phyloP scores from a whole-genome alignment of 2,329 filamentous ascomycete genomes.

The Colletotrichum sp. region DNA sequence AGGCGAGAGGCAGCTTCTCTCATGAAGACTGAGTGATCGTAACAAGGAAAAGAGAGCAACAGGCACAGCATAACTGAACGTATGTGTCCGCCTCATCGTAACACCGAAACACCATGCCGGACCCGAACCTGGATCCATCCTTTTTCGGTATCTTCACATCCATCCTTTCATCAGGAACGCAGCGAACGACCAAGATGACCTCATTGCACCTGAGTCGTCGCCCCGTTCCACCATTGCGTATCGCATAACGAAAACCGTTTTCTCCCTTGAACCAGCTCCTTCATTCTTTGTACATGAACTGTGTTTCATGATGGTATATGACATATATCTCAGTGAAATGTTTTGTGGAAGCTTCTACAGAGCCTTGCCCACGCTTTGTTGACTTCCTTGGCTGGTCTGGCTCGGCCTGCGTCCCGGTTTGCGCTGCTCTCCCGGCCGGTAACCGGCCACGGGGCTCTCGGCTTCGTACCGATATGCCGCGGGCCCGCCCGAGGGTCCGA shows the following conservation, averaged over 20 bases:
- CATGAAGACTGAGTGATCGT: background rate
- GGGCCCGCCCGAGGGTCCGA: slow-evolving; percentile 42
- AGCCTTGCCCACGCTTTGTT: slow-evolving; percentile 22
- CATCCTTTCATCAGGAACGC: background rate
- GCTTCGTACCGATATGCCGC: slow-evolving; percentile 24
- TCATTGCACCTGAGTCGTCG: background rate
- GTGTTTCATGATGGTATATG: background rate
- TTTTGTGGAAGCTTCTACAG: background rate
- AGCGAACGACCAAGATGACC: background rate
- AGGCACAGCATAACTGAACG: background rate
- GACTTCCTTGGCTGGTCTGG: slow-evolving; percentile 14
- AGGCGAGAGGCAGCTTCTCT: background rate
- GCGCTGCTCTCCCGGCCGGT: slow-evolving; percentile 18
- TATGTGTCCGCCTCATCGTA: background rate
- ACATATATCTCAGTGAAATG: background rate
- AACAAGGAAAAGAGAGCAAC: background rate
- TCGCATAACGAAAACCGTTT: background rate
- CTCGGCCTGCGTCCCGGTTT: slow-evolving; percentile 4
- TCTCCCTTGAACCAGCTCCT: background rate
- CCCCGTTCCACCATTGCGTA: background rate
- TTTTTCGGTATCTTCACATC: slow-evolving; percentile 12
- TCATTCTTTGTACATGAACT: slow-evolving; percentile 12
- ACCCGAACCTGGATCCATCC: background rate
- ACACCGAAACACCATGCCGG: slow-evolving; percentile 8
- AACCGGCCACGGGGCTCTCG: slow-evolving; percentile 29